Evolutionary conservation across 345 rosid genomes (phyloP), one percentile per base, ranked within the genome.

Genomic region (Citrus sp.): DNA sequence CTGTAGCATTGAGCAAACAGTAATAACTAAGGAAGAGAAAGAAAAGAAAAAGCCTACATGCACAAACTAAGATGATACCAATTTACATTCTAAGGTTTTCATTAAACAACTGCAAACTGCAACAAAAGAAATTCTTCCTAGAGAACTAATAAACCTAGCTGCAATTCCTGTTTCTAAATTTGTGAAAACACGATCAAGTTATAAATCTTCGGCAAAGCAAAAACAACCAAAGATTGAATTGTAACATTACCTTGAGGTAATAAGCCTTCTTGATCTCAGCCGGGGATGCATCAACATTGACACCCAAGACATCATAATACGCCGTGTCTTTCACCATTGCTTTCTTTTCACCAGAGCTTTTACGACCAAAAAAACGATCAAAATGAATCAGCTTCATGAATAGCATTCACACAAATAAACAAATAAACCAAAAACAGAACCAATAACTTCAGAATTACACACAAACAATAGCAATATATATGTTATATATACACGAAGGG

Each of bases 261-360:
- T 94, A 96, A 83, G 98, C 98, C 83, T 92, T 96, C 86, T 94
- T 96, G 77, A 94, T 96, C 58, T 94, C 97, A 60, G 93, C 89
- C 21, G 90, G 54, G 3, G 98, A 85, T 0, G 97, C 97, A 68
- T 90, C 94, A 76, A 81, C 88, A 46, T 70, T 81, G 77, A 92
- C 91, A 67, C 95, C 99, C 88, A 96, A 85, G 19, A 86, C 70
- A 59, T 92, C 95, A 74, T 96, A 96, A 72, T 88, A 94, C 7
- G 88, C 76, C 14, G 88, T 89, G 18, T 94, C 98, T 80, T 88
- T 91, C 87, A 86, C 95, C 97, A 92, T 95, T 25, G 73, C 51
- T 49, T 67, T 60, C 63, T 19, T 67, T 58, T 59, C 49, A 10
- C 28, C 12, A 32, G 21, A 37, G 35, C 65, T 76, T 78, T 46